Percentiles rank a stretch among this genome's conserved stretches.
These are phyloP conservation scores for Ricinus communis DNA, from an alignment of 345 rosid species.

Conservation along the genomic window DNA sequence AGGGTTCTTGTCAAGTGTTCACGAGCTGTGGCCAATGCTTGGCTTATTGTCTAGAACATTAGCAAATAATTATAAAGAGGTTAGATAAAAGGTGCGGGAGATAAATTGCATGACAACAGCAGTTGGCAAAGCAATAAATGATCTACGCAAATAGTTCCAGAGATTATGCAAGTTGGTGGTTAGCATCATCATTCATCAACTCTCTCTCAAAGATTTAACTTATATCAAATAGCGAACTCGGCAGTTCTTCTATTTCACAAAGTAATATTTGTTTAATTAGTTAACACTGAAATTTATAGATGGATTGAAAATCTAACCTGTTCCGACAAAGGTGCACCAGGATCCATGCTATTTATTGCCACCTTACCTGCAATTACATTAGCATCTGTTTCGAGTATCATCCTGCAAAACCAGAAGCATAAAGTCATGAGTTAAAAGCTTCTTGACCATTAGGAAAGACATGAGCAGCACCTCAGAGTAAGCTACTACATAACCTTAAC, in stretches of 20 bases:
- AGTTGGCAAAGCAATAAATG: too few species aligned
- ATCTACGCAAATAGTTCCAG: neutral
- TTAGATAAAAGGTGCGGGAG: neutral
- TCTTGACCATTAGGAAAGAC: neutral
- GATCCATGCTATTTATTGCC: slow-evolving; percentile 74
- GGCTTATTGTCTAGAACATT: slow-evolving; percentile 53
- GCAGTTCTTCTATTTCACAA: neutral
- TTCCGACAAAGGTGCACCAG: slow-evolving; percentile 72
- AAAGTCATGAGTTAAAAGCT: neutral
- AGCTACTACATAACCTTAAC: neutral
- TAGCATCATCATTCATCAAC: too few species aligned
- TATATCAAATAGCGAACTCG: too few species aligned
- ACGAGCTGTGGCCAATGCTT: slow-evolving; percentile 64
- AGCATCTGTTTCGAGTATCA: slow-evolving; percentile 84
- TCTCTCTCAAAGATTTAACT: too few species aligned
- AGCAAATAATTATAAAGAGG: neutral
- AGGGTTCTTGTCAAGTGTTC: slow-evolving; percentile 72
- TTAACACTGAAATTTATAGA: neutral
- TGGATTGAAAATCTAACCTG: slow-evolving; percentile 47
- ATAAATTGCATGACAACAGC: neutral
- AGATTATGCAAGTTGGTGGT: neutral
- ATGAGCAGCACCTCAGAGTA: neutral
- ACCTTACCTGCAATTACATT: slow-evolving; percentile 84
- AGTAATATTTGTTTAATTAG: neutral
- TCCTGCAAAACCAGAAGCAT: slow-evolving; percentile 40